These are phyloP conservation scores for Penicillium samsonianum DNA, from an alignment of 495 filamentous ascomycete species.

Conservation along the genomic window DNA sequence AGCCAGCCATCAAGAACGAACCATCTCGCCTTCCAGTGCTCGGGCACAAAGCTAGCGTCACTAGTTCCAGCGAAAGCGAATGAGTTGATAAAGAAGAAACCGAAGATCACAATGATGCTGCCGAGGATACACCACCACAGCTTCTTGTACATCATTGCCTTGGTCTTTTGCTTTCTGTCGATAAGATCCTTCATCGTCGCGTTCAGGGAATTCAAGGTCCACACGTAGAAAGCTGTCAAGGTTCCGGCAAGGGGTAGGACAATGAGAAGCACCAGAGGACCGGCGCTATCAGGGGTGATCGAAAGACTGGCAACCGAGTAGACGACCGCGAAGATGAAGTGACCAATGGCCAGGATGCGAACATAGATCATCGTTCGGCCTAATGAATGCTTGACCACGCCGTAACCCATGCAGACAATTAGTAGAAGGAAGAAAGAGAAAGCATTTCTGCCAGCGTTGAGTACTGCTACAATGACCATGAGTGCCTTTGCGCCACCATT, in stretches of 20 bases:
- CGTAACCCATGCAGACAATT: slow-evolving; percentile 99
- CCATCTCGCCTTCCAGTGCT: slow-evolving; percentile 95
- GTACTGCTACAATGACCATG: slow-evolving; percentile 83
- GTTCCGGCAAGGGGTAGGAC: slow-evolving; percentile 91
- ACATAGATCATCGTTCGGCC: slow-evolving; percentile 94
- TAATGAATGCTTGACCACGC: slow-evolving; percentile 92
- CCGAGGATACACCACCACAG: slow-evolving; percentile 97
- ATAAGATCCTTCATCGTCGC: slow-evolving; percentile 92
- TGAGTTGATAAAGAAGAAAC: slow-evolving; percentile 93
- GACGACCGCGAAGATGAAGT: slow-evolving; percentile 93
- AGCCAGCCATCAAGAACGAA: slow-evolving; percentile 98
- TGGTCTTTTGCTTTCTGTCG: slow-evolving; percentile 90
- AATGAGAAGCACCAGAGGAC: slow-evolving; percentile 91
- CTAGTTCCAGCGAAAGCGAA: slow-evolving; percentile 83
- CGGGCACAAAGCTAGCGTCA: slow-evolving; percentile 86
- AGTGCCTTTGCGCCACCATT: slow-evolving; percentile 78
- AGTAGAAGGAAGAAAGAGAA: slow-evolving; percentile 99
- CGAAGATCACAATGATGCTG: slow-evolving; percentile 93
- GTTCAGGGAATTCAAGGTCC: slow-evolving; percentile 96
- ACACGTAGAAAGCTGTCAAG: slow-evolving; percentile 96
- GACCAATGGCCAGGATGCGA: slow-evolving; percentile 82
- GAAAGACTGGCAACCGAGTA: slow-evolving; percentile 89
- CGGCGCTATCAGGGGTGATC: slow-evolving; percentile 71
- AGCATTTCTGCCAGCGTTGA: slow-evolving; percentile 92
- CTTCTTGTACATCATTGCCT: slow-evolving; percentile 95